These are phyloP conservation scores for Trapa bicornis DNA, from an alignment of 345 rosid genomes.

Conservation along the genomic window DNA sequence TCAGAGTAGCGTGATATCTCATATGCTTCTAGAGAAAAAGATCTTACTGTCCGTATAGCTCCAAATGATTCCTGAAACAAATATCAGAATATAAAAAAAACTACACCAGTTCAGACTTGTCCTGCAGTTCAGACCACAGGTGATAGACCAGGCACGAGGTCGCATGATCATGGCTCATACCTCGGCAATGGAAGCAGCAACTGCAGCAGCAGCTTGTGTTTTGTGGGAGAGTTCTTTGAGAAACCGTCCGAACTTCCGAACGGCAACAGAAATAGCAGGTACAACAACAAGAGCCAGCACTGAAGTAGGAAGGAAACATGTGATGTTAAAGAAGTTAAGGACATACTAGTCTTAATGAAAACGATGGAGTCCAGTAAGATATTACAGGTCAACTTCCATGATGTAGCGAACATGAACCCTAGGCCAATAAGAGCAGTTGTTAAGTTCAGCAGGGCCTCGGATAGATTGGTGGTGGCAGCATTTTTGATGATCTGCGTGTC, in stretches of 20 bases:
- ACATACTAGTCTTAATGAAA: background rate
- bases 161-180: conserved; percentile 15
- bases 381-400: conserved; percentile 38
- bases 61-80: conserved; percentile 78
- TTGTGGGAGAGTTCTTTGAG: conserved; percentile 80
- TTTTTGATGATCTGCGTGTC: conserved; percentile 42
- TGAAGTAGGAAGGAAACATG: conserved; percentile 13
- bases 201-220: conserved; percentile 97
- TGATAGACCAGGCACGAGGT: background rate
- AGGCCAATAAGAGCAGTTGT: conserved; percentile 29
- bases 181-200: conserved; percentile 93
- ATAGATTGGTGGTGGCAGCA: conserved; percentile 46
- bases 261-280: conserved; percentile 64
- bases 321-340: background rate
- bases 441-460: conserved; percentile 32
- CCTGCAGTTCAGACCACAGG: too few species aligned
- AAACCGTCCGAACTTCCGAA: conserved; percentile 57
- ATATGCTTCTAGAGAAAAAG: conserved; percentile 73
- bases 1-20: conserved; percentile 58
- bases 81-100: background rate
- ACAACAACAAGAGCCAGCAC: conserved; percentile 81
- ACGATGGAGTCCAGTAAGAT: background rate
- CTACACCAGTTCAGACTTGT: background rate
- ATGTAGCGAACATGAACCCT: conserved; percentile 32
- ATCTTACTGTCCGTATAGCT: conserved; percentile 85